Base-by-base conservation (phyloP, 2,329 filamentous ascomycete genomes). In the Fusarium annulatum region DNA sequence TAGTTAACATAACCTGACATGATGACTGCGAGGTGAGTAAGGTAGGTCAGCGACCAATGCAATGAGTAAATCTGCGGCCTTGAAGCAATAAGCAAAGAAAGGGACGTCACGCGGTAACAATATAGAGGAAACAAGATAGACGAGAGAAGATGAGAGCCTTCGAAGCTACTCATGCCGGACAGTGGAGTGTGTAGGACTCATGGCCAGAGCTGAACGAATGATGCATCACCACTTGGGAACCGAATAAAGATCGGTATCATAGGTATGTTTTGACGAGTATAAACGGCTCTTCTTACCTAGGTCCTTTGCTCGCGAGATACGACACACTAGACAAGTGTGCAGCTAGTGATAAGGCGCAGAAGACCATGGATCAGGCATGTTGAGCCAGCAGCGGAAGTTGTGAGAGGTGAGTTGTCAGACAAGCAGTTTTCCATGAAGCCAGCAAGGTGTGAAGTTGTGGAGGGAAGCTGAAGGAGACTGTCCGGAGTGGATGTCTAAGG, bases 41-140 rank as follows among this genome's bases (percentile, higher is more conserved):
- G 55, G 56, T 65, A 55, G 51, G 65, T 43, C 67, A 73, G 65
- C 52, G 61, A 63, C 64, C 42, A 67, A 74, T 61, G 60, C 62
- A 62, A 61, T 43, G 38, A 61, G 51, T 34, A 42, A 19, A 28
- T 43, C 42, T 28, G 23, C 42, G 38, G 21, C 55, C 43, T 58
- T 56, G 38, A 58, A 74, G 56, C 46, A 69, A 69, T 49, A 63
- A 60, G 71, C 55, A 61, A 41, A 21, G 36, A 48, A 64, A 69
- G 42, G 59, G 39, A 68, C 63, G 63, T 49, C 58, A 58, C 39
- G 41, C 59, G 58, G 38, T 56, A 63, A 74, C 36, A 52, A 61
- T 57, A 69, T 38, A 41, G 67, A 74, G 59, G 48, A 42, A 63
- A 72, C 26, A 62, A 60, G 59, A 65, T 41, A 61, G 30, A 49